These are phyloP conservation scores for Xylaria acuta DNA, from an alignment of 495 filamentous ascomycete genomes.

Conservation along the genomic window DNA sequence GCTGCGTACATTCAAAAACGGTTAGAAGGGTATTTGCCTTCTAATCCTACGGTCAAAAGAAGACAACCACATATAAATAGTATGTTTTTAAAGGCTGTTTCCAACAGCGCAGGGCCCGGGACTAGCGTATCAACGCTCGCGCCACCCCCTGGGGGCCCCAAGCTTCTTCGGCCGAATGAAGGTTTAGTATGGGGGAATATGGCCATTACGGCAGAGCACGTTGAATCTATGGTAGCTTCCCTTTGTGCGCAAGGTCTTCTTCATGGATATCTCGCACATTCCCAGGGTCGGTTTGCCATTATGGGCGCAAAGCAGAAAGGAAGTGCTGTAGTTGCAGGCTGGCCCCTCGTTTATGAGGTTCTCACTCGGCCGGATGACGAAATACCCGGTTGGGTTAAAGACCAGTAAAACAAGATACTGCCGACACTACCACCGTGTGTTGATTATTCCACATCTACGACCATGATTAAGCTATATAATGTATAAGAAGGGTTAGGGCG, in stretches of 20 bases:
- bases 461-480: not conserved
- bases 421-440: not conserved
- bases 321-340: slow-evolving; percentile 53
- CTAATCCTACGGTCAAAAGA: slow-evolving; percentile 32
- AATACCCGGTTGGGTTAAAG: slow-evolving; percentile 27
- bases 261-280: slow-evolving; percentile 83
- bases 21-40: slow-evolving; percentile 56
- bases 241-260: slow-evolving; percentile 84
- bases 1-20: slow-evolving; percentile 58
- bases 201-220: slow-evolving; percentile 62
- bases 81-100: slow-evolving; percentile 50
- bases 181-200: slow-evolving; percentile 60
- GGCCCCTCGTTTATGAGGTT: slow-evolving; percentile 44
- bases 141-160: slow-evolving; percentile 55
- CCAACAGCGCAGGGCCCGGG: slow-evolving; percentile 43
- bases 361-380: slow-evolving; percentile 30
- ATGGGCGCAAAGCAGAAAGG: slow-evolving; percentile 72
- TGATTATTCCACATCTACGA: not conserved
- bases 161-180: slow-evolving; percentile 53
- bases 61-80: slow-evolving; percentile 37
- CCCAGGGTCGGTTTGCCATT: slow-evolving; percentile 77
- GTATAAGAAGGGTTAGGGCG: not conserved
- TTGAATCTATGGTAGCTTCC: slow-evolving; percentile 80
- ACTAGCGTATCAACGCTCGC: slow-evolving; percentile 41
- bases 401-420: slow-evolving; percentile 1